Evolutionary conservation across 495 filamentous ascomycete species (phyloP), one percentile per base, ranked within the genome.

Genomic region (Stereocaulon alpinum): DNA sequence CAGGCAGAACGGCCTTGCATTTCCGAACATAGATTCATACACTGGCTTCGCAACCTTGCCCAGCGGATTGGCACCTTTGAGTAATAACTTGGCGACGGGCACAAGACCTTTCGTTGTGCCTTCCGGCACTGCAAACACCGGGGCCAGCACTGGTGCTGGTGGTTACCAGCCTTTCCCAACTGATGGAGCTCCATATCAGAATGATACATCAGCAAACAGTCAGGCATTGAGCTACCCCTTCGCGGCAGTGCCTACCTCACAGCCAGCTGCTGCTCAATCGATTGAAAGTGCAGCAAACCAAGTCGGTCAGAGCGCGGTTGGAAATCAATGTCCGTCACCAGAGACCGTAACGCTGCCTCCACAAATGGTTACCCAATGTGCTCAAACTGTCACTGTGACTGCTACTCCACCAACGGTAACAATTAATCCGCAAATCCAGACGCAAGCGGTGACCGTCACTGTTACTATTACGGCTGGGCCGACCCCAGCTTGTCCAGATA

Each of bases 381-480:
- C 57, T 37, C 49, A 63, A 41, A 63, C 52, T 34, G 51, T 63
- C 49, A 63, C 61, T 24, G 34, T 60, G 6, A 63, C 57, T n/a
- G 57, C 61, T 18, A 32, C 58, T 49, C 49, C 61, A 18, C 48
- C 60, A 30, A 55, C 57, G 48, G 37, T 51, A 18, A 53, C 50
- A 9, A 29, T 60, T 27, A 54, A 27, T 55, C 30, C 49, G 18
- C 58, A 47, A 37, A 44, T 43, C n/a, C 59, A 61, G 43, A 56
- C 34, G 17, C 53, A 40, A 29, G 56, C 51, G 15, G 43, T 56
- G 29, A 54, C 59, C 27, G 27, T 55, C 18, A 47, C 52, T 40
- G 41, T 55, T 15, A 32, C 59, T n/a, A 15, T 55, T 41, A 56
- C 53, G 49, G 52, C 51, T 12, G 34, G 40, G n/a, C 54, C 53